Conservation (phyloP, 192 early-diverging fungal genomes). For the Backusella morwellensis region DNA sequence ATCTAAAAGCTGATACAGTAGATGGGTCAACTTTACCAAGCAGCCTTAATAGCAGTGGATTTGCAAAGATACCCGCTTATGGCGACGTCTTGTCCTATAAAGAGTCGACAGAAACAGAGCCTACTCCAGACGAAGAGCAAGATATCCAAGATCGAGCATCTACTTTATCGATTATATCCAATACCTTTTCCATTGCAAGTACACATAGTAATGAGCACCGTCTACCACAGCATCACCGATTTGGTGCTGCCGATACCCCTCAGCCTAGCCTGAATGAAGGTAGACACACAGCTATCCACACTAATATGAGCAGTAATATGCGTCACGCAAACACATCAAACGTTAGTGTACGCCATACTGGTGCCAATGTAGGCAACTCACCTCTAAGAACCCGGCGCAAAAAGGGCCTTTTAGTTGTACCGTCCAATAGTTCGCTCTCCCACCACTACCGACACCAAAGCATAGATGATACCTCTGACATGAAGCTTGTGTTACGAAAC, state of each 20-base stretch:
- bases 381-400: background rate
- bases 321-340: slow-evolving; percentile 4
- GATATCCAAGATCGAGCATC: slow-evolving; percentile 2
- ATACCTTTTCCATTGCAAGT: background rate
- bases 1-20: background rate
- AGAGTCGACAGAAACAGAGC: background rate
- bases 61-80: slow-evolving; percentile 9
- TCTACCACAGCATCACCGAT: slow-evolving; percentile 3
- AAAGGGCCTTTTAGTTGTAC: background rate
- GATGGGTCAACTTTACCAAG: slow-evolving; percentile 5
- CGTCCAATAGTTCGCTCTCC: background rate
- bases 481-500: background rate
- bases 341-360: background rate
- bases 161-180: slow-evolving; percentile 10
- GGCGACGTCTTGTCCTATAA: background rate
- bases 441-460: background rate
- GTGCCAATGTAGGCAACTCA: background rate
- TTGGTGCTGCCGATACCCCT: background rate
- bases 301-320: background rate
- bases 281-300: background rate
- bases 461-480: background rate
- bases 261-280: slow-evolving; percentile 1
- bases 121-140: slow-evolving; percentile 8
- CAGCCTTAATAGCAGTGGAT: slow-evolving; percentile 23
- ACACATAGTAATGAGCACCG: background rate